Evolutionary conservation across 805 yeast species (phyloP).

Genomic region (Metschnikowia shivogae): DNA sequence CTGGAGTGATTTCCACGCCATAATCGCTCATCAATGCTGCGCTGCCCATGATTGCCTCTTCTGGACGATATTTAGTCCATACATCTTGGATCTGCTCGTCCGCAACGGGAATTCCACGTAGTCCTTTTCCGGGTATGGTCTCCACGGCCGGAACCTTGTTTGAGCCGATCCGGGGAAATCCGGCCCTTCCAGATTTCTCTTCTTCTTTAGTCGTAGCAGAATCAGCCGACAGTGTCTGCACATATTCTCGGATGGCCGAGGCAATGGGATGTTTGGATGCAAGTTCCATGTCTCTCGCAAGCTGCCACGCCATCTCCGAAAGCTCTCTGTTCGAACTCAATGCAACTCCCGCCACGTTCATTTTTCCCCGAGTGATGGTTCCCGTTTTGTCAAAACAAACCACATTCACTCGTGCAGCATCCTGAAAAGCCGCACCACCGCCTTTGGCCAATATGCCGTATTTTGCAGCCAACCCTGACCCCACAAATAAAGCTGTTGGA

Average conservation of each 20-base stretch:
- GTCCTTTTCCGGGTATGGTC: slow-evolving; percentile 59
- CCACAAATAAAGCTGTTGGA: slow-evolving; percentile 78
- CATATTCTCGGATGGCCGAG: slow-evolving; percentile 44
- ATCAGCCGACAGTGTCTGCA: slow-evolving; percentile 1
- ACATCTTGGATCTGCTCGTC: slow-evolving; percentile 18
- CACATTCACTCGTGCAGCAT: slow-evolving; percentile 58
- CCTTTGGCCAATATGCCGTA: slow-evolving; percentile 73
- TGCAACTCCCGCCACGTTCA: slow-evolving; percentile 50
- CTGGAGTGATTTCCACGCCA: slow-evolving; percentile 33
- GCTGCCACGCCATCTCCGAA: slow-evolving; percentile 35
- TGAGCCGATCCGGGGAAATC: slow-evolving; percentile 12
- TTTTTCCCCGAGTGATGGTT: slow-evolving; percentile 65
- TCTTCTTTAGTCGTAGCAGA: no score
- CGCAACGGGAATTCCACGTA: slow-evolving; percentile 40
- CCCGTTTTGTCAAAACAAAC: slow-evolving; percentile 81
- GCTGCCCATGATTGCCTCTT: slow-evolving; percentile 52
- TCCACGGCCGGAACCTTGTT: slow-evolving; percentile 45
- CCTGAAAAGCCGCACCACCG: slow-evolving; percentile 80
- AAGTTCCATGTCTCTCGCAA: slow-evolving; percentile 55
- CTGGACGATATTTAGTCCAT: slow-evolving; percentile 34
- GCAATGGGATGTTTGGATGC: slow-evolving; percentile 71
- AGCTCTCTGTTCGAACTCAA: slow-evolving; percentile 15
- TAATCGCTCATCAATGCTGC: slow-evolving; percentile 53
- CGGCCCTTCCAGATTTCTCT: not conserved
- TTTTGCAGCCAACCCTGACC: slow-evolving; percentile 74